Percentiles rank a stretch among this genome's conserved stretches.
phyloP scores from a whole-genome alignment of 2,329 filamentous ascomycete species.

The Helotiales sp. region DNA sequence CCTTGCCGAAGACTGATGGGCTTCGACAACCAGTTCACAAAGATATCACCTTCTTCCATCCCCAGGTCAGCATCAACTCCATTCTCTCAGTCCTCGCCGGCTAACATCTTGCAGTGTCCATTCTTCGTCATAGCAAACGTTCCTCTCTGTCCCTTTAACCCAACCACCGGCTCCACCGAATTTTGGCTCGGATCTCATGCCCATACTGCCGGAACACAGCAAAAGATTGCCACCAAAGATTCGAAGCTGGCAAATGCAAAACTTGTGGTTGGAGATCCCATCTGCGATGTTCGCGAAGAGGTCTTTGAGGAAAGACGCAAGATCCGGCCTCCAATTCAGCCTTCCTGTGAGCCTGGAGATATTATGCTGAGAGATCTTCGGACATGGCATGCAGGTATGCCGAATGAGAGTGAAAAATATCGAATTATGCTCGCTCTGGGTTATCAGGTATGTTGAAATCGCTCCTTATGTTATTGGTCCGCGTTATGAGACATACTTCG shows the following conservation, averaged over 20 bases:
- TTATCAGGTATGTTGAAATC: conserved; percentile 24
- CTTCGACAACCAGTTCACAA: conserved; percentile 41
- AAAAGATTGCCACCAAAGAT: conserved; percentile 31
- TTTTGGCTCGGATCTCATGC: conserved; percentile 44
- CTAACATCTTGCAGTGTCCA: conserved; percentile 28
- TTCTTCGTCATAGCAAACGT: conserved; percentile 43
- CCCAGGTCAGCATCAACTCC: conserved; percentile 22
- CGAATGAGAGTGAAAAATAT: conserved; percentile 50
- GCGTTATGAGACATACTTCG: neutral
- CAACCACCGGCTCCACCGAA: conserved; percentile 39
- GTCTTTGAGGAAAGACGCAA: conserved; percentile 41
- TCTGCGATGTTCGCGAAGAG: conserved; percentile 42
- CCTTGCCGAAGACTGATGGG: conserved; percentile 37
- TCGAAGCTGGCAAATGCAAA: conserved; percentile 32
- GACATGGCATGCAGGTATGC: conserved; percentile 62
- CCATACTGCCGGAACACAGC: conserved; percentile 34
- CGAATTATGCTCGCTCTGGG: conserved; percentile 59
- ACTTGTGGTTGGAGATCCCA: conserved; percentile 53
- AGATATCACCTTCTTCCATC: conserved; percentile 39
- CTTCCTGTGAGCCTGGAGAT: conserved; percentile 52
- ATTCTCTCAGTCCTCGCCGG: neutral
- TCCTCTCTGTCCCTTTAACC: conserved; percentile 38
- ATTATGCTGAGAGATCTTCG: conserved; percentile 59
- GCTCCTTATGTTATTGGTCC: neutral
- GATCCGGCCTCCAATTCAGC: conserved; percentile 48